phyloP scores from a whole-genome alignment of 495 filamentous ascomycete genomes.

The Beverwykella pulmonaria region DNA sequence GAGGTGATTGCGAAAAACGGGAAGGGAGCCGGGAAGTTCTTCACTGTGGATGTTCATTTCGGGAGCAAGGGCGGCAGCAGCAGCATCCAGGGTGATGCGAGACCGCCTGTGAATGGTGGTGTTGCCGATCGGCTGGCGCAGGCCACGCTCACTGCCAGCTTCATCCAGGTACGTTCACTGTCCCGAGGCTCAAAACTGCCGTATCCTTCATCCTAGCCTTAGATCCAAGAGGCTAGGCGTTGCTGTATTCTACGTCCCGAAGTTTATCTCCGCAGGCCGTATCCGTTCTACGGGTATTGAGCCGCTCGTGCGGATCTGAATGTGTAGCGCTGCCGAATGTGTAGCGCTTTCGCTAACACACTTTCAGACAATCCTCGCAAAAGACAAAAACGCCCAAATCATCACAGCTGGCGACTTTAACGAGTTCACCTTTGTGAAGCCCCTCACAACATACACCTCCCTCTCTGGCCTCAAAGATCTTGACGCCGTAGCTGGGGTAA shows the following conservation, averaged over 20 bases:
- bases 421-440: slow-evolving; percentile 61
- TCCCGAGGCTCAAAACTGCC: neutral
- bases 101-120: slow-evolving; percentile 64
- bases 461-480: slow-evolving; percentile 55
- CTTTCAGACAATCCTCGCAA: slow-evolving; percentile 46
- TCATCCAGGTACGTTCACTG: slow-evolving; percentile 36
- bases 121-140: slow-evolving; percentile 54
- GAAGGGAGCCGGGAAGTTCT: slow-evolving; percentile 48
- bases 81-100: slow-evolving; percentile 57
- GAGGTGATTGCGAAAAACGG: slow-evolving; percentile 48
- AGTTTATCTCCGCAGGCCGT: neutral
- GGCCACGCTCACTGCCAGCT: slow-evolving; percentile 52
- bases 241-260: neutral
- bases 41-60: slow-evolving; percentile 65
- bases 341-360: neutral
- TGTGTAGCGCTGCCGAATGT: no score
- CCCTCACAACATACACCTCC: slow-evolving; percentile 50
- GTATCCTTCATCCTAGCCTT: neutral
- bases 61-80: slow-evolving; percentile 59
- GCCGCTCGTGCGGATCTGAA: neutral
- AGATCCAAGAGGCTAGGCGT: neutral
- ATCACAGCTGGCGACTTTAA: slow-evolving; percentile 63
- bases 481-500: slow-evolving; percentile 53
- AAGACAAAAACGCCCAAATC: slow-evolving; percentile 51
- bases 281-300: neutral